Percentiles rank a stretch among this genome's conserved stretches.
Evolutionary conservation across 1,139 yeast species (phyloP).

Genomic region (Protomyces inundatus): DNA sequence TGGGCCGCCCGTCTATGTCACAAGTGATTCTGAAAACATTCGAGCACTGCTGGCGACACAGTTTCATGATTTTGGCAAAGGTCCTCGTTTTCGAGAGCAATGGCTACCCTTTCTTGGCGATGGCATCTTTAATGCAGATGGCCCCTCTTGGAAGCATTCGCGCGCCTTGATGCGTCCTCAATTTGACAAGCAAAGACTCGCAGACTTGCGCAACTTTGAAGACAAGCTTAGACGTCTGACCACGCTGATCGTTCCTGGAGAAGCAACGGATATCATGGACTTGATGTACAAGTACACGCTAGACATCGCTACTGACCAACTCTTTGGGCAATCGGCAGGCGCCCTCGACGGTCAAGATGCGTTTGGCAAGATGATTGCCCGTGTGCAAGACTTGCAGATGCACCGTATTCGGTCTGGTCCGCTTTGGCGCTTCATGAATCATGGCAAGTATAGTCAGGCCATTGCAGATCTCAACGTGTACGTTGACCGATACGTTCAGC

Average conservation of each 20-base stretch:
- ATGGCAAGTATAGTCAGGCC: conserved; percentile 31
- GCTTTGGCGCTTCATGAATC: not conserved
- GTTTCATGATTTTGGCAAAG: conserved; percentile 48
- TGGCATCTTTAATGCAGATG: conserved; percentile 56
- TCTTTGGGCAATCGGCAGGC: conserved; percentile 18
- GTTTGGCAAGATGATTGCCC: conserved; percentile 6
- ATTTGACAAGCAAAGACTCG: conserved; percentile 53
- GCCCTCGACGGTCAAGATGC: conserved; percentile 1
- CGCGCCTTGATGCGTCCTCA: conserved; percentile 57
- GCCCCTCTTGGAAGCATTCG: conserved; percentile 55
- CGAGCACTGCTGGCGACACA: conserved; percentile 40
- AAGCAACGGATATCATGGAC: conserved; percentile 47
- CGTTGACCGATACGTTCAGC: conserved; percentile 13
- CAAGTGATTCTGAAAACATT: conserved; percentile 17
- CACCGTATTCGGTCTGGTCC: conserved; percentile 15
- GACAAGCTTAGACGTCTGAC: conserved; percentile 45
- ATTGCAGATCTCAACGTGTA: conserved; percentile 5
- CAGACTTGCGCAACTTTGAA: conserved; percentile 48
- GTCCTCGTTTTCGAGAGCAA: conserved; percentile 39
- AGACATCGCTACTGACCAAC: conserved; percentile 37
- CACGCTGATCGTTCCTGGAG: conserved; percentile 38
- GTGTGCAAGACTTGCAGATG: conserved; percentile 8
- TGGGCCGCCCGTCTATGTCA: not conserved
- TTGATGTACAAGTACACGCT: conserved; percentile 51
- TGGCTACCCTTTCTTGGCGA: conserved; percentile 47